Base-by-base conservation (phyloP, 306 rosid genomes). In the Quillaja saponaria region DNA sequence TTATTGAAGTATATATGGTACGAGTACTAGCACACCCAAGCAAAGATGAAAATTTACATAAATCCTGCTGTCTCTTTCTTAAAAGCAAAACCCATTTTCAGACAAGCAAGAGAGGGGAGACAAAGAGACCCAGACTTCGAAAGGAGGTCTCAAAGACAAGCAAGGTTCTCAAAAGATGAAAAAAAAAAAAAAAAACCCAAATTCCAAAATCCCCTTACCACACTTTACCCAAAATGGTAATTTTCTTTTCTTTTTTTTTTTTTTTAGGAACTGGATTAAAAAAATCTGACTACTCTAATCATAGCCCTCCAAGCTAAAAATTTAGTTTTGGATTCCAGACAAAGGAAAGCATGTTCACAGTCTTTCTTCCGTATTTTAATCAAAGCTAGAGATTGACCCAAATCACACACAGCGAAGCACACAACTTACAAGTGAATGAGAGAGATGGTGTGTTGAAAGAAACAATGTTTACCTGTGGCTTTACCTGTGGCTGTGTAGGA, bases 151-250 rank as follows among this genome's bases (percentile, higher is more conserved):
- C 56, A 72, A 67, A 79, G 85, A 86, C 88, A 86, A 73, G 90
- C 92, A 83, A 77, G 87, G 83, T 61, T 86, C 90, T 88, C 81
- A 86, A 92, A 92, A 92, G 95, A 84, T 76, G 95, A 83, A 61
- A 51, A 69, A 66, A 47, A 71, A 14, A 52, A 31, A 61, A 49
- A 28, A 47, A 66, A 68, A 84, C 95, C 69, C 98, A 82, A 72
- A 58, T 68, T 82, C 76, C 96, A 77, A 88, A 80, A 85, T 68
- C 70, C 49, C 72, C 74, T 76, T 71, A 71, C 81, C 72, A 55
- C 78, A 61, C 61, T 71, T 69, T 55, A 57, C 80, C 70, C 74
- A 82, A 78, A 80, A 71, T 62, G 41, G 31, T 25, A n/a, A n/a
- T n/a, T n/a, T n/a, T n/a, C n/a, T n/a, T n/a, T n/a, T n/a, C n/a